Conservation (phyloP, 441 rosid genomes). For the Populus hybrid region DNA sequence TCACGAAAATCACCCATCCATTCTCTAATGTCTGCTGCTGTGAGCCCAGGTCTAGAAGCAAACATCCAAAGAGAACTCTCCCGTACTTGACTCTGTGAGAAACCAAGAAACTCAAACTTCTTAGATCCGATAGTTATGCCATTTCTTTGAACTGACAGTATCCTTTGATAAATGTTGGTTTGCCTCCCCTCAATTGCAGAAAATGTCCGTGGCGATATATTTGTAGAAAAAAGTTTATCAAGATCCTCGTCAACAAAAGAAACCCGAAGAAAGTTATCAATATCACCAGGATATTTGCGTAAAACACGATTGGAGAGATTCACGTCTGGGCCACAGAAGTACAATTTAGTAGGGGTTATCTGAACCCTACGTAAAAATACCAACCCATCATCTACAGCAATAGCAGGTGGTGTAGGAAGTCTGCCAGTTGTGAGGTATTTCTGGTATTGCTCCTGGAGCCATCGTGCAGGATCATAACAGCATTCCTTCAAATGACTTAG, state of each 20-base stretch:
- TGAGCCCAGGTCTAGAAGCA: no score
- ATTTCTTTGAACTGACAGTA: constrained; percentile 35
- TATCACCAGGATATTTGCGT: constrained; percentile 37
- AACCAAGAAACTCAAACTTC: constrained; percentile 63
- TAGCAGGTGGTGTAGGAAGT: constrained; percentile 32
- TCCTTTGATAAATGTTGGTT: constrained; percentile 35
- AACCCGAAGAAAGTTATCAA: constrained; percentile 58
- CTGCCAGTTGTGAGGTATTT: constrained; percentile 16
- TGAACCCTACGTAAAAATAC: constrained; percentile 58
- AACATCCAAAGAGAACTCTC: no score
- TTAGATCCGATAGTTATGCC: constrained; percentile 46
- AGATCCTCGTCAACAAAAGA: constrained; percentile 58
- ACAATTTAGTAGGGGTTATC: constrained; percentile 65
- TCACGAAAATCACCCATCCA: no score
- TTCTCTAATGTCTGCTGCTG: no score
- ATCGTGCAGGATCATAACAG: constrained; percentile 58
- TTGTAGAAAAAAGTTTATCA: constrained; percentile 35
- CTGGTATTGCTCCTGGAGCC: constrained; percentile 46
- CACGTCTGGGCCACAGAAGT: constrained; percentile 73
- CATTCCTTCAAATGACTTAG: constrained; percentile 49
- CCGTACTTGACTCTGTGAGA: constrained; percentile 60
- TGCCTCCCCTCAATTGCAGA: constrained; percentile 23
- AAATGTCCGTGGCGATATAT: constrained; percentile 37
- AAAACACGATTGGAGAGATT: constrained; percentile 71
- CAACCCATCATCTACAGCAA: constrained; percentile 51